Evolutionary conservation across 345 rosid species (phyloP).

Genomic region (Gossypium sturtianum): DNA sequence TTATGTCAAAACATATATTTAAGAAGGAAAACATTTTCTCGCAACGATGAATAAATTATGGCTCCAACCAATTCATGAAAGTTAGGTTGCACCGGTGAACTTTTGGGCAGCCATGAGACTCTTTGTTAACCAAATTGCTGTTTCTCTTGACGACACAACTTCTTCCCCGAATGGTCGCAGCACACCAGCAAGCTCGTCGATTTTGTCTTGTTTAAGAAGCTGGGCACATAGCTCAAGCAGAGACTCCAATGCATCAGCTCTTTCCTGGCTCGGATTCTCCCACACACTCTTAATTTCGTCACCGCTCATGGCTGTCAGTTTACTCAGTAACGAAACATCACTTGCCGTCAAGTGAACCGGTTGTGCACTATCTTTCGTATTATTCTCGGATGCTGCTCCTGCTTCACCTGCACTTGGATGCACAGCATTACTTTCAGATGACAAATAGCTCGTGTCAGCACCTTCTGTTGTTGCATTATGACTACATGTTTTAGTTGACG

Average conservation of each 20-base stretch:
- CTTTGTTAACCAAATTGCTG: conserved; percentile 96
- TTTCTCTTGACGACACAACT: conserved; percentile 85
- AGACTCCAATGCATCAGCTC: conserved; percentile 57
- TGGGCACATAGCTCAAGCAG: conserved; percentile 84
- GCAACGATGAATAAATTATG: conserved; percentile 22
- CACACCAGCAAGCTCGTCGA: conserved; percentile 84
- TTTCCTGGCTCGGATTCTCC: conserved; percentile 61
- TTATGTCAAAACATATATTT: conserved; percentile 8
- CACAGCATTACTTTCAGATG: conserved; percentile 24
- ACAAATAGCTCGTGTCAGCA: conserved; percentile 21
- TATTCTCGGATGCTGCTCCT: conserved; percentile 22
- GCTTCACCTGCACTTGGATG: conserved; percentile 20
- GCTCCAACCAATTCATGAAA: conserved; percentile 6
- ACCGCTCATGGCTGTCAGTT: conserved; percentile 38
- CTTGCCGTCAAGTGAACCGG: conserved; percentile 29
- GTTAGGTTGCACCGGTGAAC: conserved; percentile 45
- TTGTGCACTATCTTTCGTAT: conserved; percentile 26
- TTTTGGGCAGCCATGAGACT: conserved; percentile 81
- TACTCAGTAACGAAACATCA: conserved; percentile 51
- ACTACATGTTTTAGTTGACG: conserved; percentile 21
- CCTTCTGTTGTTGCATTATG: conserved; percentile 29
- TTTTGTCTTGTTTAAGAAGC: conserved; percentile 79
- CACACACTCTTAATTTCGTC: conserved; percentile 40
- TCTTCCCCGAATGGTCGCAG: conserved; percentile 92
- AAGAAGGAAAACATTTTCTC: background rate